Conservation (phyloP, 179 eudicot species). For the Vitellaria paradoxa region DNA sequence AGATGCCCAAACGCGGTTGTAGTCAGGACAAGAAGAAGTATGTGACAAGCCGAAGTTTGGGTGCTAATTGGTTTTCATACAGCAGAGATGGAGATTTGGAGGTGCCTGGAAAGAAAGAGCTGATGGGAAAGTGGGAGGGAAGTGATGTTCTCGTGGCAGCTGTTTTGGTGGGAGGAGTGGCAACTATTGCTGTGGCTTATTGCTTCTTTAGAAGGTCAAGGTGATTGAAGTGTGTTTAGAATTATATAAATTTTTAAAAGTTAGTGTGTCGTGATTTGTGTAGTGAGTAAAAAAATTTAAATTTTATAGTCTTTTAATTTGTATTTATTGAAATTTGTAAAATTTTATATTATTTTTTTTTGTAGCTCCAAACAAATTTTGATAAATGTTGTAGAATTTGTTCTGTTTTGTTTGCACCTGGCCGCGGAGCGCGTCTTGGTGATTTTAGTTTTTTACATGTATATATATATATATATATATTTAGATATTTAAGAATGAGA, state of each 20-base stretch:
- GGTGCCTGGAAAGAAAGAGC: conserved; percentile 26
- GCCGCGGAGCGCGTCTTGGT: not conserved
- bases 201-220: conserved; percentile 62
- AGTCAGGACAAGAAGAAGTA: conserved; percentile 31
- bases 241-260: no score
- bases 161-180: conserved; percentile 72
- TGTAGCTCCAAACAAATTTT: no score
- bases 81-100: conserved; percentile 45
- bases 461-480: no score
- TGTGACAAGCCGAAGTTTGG: conserved; percentile 69
- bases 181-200: conserved; percentile 77
- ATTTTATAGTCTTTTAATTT: no score
- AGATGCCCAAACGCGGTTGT: conserved; percentile 24
- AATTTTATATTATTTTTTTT: no score
- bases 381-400: no score
- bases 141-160: conserved; percentile 60
- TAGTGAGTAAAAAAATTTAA: no score
- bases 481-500: no score
- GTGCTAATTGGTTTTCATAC: conserved; percentile 51
- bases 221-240: no score
- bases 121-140: conserved; percentile 65
- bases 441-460: conserved; percentile 17
- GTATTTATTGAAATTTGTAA: no score
- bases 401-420: not conserved
- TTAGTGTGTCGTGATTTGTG: no score